Evolutionary conservation across 768 basidiomycete genomes (phyloP), one percentile per base, ranked within the genome.

Genomic region (Boletus pseudopeckii): DNA sequence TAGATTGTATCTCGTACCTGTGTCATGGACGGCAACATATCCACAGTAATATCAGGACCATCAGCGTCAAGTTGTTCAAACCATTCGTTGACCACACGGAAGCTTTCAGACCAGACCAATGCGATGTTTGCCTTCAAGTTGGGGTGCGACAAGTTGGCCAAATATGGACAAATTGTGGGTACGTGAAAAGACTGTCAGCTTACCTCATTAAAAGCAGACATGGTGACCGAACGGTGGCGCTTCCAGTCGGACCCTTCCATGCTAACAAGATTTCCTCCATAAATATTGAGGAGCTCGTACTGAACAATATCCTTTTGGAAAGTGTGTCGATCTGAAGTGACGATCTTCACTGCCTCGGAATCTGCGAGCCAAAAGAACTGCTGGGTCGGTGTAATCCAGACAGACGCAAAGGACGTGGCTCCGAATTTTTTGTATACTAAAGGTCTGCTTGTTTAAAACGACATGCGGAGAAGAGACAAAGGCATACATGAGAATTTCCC

Each of bases 171-270:
- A 20, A 45, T 17, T n/a, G n/a, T 15, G 24, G 14, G 15, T 9
- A 15, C n/a, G 24, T 33, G 17, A 38, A 18, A 24, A n/a, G n/a
- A n/a, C n/a, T n/a, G 11, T 30, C 15, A 15, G 44, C 63, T 45
- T 50, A 69, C 80, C 66, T 81, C 80, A 43, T 73, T 79, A 63
- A 81, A 81, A 1, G 80, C 80, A 10, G 77, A 73, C 49, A 76
- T 79, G 20, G 77, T 67, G 1, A 78, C 68, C 10, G 61, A 64
- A 40, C 77, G 70, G 55, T 80, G 79, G 2, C 77, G 69, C 46
- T 75, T 75, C 79, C 80, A 81, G n/a, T 76, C 72, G 0, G 71
- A 48, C 7, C 73, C 77, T 46, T 78, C 78, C 0, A 63, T 59
- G 5, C 74, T 71, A 24, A 81, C 59, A 3, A 82, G 50, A 58